Percentiles rank a stretch among this genome's conserved stretches.
Conservation (phyloP, 2,329 filamentous ascomycete species). For the Sporothrix luriei region DNA sequence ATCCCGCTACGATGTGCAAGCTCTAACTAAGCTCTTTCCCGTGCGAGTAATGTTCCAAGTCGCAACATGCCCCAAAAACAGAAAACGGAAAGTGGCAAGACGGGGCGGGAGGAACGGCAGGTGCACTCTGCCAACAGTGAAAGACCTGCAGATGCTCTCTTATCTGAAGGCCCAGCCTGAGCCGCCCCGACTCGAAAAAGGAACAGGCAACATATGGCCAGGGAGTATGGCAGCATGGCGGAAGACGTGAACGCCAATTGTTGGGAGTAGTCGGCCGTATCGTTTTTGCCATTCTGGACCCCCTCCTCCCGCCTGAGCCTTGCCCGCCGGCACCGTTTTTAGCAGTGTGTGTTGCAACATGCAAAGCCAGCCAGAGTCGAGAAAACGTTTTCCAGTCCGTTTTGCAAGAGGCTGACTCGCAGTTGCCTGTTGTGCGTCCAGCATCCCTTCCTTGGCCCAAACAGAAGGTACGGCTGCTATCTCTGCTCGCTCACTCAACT, state of each 20-base stretch:
- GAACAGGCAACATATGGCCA: too few species aligned
- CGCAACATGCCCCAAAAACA: background rate
- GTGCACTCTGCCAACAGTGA: background rate
- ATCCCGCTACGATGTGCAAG: background rate
- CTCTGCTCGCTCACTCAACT: background rate
- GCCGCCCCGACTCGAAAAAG: too few species aligned
- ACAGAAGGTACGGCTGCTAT: conserved; percentile 15
- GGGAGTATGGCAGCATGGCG: too few species aligned
- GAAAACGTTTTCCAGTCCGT: conserved; percentile 21
- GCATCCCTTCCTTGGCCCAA: background rate
- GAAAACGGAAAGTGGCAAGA: background rate
- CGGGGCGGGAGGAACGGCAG: background rate
- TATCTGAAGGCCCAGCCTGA: background rate
- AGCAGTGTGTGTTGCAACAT: background rate
- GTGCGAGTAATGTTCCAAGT: background rate
- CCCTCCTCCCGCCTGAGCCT: conserved; percentile 10
- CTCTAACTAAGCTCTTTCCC: background rate
- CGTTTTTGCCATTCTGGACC: background rate
- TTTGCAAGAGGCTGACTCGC: background rate
- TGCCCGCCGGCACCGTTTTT: conserved; percentile 21
- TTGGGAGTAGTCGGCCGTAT: background rate
- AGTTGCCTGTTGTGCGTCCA: conserved; percentile 5
- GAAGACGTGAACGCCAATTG: too few species aligned
- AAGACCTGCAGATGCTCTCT: background rate
- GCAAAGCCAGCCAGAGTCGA: background rate